These are phyloP conservation scores for Kodamaea laetipori DNA, from an alignment of 805 yeast genomes.

Conservation along the genomic window DNA sequence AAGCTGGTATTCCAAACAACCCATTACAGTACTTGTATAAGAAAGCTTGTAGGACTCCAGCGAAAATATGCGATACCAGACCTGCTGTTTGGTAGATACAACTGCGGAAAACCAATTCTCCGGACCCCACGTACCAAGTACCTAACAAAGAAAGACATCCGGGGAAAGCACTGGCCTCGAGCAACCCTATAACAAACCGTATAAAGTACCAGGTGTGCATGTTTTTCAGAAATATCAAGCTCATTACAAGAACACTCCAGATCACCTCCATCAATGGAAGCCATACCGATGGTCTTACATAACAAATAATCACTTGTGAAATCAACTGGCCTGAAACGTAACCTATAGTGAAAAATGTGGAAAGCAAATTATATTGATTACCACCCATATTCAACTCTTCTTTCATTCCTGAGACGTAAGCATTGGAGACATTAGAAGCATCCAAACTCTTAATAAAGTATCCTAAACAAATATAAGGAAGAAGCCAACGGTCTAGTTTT, in stretches of 20 bases:
- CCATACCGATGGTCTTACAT: conserved; percentile 31
- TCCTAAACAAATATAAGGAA: conserved; percentile 12
- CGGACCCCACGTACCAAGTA: conserved; percentile 22
- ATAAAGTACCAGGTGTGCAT: conserved; percentile 18
- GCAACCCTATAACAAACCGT: conserved; percentile 27
- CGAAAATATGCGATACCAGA: conserved; percentile 17
- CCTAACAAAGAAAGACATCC: conserved; percentile 20
- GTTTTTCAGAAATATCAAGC: conserved; percentile 30
- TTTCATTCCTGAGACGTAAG: conserved; percentile 24
- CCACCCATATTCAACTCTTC: conserved; percentile 21
- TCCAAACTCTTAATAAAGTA: conserved; percentile 26
- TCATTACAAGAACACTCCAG: conserved; percentile 41
- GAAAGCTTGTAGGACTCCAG: conserved; percentile 25
- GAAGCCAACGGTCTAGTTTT: conserved; percentile 10
- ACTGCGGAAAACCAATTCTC: conserved; percentile 24
- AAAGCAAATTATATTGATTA: conserved; percentile 15
- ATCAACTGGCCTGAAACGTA: conserved; percentile 16
- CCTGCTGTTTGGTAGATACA: conserved; percentile 16
- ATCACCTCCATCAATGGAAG: conserved; percentile 35
- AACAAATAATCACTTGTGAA: conserved; percentile 17
- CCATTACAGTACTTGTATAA: conserved; percentile 34
- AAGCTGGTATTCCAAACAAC: conserved; percentile 40
- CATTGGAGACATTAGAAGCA: conserved; percentile 24
- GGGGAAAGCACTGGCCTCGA: conserved; percentile 27
- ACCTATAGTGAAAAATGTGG: conserved; percentile 17